Conservation (phyloP, 768 basidiomycete species). For the Rhodotorula diobovata region DNA sequence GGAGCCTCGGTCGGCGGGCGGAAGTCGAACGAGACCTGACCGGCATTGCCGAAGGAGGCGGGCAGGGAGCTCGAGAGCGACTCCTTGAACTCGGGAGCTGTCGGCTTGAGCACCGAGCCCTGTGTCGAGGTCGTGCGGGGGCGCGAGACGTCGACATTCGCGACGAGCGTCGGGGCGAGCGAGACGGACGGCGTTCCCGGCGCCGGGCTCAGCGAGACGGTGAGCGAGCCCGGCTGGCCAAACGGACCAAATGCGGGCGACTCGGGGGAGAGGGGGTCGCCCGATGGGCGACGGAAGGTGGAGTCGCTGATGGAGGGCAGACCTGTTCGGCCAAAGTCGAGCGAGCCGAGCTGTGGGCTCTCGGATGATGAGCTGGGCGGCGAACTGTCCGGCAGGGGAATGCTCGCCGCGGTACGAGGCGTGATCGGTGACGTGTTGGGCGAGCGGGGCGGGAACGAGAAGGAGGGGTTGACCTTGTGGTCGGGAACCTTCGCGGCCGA, state of each 20-base stretch:
- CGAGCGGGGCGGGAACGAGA: conserved; percentile 19
- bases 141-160: neutral
- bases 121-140: neutral
- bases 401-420: neutral
- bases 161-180: neutral
- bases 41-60: neutral
- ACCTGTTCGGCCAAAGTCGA: too few relatives aligned
- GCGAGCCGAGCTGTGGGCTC: neutral
- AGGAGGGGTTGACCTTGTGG: neutral
- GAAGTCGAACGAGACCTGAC: neutral
- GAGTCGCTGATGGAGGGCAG: neutral
- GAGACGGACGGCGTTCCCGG: neutral
- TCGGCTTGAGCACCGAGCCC: neutral
- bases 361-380: neutral
- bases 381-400: neutral
- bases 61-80: neutral
- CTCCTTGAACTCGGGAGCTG: neutral
- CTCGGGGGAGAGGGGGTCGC: neutral
- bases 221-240: conserved; percentile 8
- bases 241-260: neutral
- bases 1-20: conserved; percentile 4
- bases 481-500: neutral
- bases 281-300: neutral
- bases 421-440: neutral
- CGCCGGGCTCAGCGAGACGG: neutral